A percentile compares a stretch with the other conserved stretches of the same genome.
phyloP scores from a whole-genome alignment of 2,329 filamentous ascomycete genomes.

The Nannizzia gypsea region DNA sequence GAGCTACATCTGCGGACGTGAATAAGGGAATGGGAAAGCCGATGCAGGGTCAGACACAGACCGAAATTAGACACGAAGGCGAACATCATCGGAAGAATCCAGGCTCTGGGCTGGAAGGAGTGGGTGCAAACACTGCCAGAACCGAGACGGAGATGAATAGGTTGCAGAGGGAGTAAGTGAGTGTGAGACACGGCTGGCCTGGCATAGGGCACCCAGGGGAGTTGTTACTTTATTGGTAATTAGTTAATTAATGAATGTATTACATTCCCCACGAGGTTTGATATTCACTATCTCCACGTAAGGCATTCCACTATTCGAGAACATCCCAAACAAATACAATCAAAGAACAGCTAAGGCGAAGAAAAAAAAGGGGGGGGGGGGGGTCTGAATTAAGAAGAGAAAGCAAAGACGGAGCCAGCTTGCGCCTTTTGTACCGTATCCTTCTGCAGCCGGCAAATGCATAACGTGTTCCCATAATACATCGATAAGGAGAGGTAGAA shows the following conservation, averaged over 20 bases:
- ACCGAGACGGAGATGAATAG: not conserved
- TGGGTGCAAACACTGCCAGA: constrained; percentile 23
- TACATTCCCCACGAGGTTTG: not conserved
- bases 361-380: not conserved
- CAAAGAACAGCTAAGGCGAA: not conserved
- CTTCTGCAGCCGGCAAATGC: constrained; percentile 2
- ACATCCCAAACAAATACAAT: not conserved
- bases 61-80: constrained; percentile 39
- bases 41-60: constrained; percentile 37
- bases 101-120: constrained; percentile 33
- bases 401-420: constrained; percentile 1
- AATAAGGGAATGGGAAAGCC: constrained; percentile 45
- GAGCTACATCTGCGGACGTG: constrained; percentile 43
- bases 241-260: not conserved
- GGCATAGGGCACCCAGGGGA: too few relatives aligned
- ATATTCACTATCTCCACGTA: not conserved
- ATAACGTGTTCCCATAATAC: constrained; percentile 1
- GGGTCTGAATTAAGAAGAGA: not conserved
- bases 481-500: not conserved
- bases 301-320: not conserved
- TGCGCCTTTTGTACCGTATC: not conserved
- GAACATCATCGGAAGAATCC: constrained; percentile 32
- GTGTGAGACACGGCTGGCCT: too few relatives aligned
- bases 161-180: not conserved
- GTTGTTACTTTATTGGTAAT: not conserved